Evolutionary conservation across 2,329 filamentous ascomycete genomes (phyloP).

Genomic region (Fusarium udum): DNA sequence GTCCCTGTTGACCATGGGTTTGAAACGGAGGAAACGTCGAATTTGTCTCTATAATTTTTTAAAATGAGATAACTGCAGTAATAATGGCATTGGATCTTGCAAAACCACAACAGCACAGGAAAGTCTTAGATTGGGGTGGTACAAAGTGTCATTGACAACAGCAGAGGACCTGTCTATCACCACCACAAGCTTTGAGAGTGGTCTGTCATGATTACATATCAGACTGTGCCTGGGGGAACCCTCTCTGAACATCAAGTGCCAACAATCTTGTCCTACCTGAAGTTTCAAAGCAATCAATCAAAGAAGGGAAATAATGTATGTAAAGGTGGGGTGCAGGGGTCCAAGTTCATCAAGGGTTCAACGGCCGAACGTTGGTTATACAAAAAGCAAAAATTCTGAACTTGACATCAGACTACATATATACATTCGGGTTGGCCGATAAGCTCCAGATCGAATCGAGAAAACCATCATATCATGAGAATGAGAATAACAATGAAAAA

Average conservation of each 20-base stretch:
- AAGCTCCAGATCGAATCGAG: not conserved
- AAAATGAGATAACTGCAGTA: conserved; percentile 4
- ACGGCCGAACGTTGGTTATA: not conserved
- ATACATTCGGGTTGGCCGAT: not conserved
- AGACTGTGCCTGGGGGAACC: conserved; percentile 3
- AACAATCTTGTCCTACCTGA: conserved; percentile 6
- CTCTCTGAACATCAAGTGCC: conserved; percentile 10
- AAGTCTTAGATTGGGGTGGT: not conserved
- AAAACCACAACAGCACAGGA: not conserved
- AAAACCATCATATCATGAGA: not conserved
- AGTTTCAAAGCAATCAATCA: not conserved
- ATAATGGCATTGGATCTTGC: not conserved
- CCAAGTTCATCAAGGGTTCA: conserved; percentile 19
- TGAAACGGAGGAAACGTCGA: conserved; percentile 11
- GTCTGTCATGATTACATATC: conserved; percentile 5
- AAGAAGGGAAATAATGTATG: not conserved
- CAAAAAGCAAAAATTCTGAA: conserved; percentile 3
- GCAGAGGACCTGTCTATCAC: not conserved
- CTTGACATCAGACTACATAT: not conserved
- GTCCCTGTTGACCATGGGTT: not conserved
- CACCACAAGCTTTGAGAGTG: not conserved
- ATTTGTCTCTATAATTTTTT: conserved; percentile 1
- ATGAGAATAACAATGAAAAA: not conserved
- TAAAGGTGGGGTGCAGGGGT: conserved; percentile 15
- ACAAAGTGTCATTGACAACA: not conserved